These are phyloP conservation scores for Cylindrotheca closterium DNA, from an alignment of 108 stramenopile genomes.

Conservation along the genomic window DNA sequence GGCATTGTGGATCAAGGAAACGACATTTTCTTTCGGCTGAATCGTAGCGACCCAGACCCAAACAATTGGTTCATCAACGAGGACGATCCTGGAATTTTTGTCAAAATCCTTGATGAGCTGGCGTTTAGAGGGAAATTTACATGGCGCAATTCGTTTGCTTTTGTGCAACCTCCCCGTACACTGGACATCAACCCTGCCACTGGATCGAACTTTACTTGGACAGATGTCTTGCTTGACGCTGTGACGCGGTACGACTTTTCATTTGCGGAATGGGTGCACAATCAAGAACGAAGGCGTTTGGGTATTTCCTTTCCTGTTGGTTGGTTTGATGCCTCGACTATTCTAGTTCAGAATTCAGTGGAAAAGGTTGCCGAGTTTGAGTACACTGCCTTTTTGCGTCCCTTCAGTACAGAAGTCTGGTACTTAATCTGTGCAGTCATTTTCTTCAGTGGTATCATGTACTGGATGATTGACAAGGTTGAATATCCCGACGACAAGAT, in stretches of 20 bases:
- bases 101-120: slow-evolving; percentile 39
- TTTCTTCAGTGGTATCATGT: slow-evolving; percentile 22
- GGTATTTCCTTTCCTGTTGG: slow-evolving; percentile 37
- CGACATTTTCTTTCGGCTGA: background rate
- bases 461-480: slow-evolving; percentile 21
- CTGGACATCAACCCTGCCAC: background rate
- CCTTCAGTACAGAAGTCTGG: slow-evolving; percentile 35
- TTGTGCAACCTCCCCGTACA: background rate
- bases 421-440: slow-evolving; percentile 16
- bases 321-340: slow-evolving; percentile 29
- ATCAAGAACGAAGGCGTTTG: slow-evolving; percentile 11
- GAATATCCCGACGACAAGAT: background rate
- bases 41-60: background rate
- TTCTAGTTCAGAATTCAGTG: slow-evolving; percentile 18
- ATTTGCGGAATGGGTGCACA: slow-evolving; percentile 13
- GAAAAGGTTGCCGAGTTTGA: background rate
- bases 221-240: slow-evolving; percentile 31
- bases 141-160: slow-evolving; percentile 36
- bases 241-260: slow-evolving; percentile 30
- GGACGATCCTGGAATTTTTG: slow-evolving; percentile 23
- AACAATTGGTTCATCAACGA: slow-evolving; percentile 4
- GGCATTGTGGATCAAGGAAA: background rate
- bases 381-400: slow-evolving; percentile 4
- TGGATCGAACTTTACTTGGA: background rate
- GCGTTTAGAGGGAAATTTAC: slow-evolving; percentile 40